phyloP scores from a whole-genome alignment of 2,329 filamentous ascomycete species.

The Mycosphaerella arachidis region DNA sequence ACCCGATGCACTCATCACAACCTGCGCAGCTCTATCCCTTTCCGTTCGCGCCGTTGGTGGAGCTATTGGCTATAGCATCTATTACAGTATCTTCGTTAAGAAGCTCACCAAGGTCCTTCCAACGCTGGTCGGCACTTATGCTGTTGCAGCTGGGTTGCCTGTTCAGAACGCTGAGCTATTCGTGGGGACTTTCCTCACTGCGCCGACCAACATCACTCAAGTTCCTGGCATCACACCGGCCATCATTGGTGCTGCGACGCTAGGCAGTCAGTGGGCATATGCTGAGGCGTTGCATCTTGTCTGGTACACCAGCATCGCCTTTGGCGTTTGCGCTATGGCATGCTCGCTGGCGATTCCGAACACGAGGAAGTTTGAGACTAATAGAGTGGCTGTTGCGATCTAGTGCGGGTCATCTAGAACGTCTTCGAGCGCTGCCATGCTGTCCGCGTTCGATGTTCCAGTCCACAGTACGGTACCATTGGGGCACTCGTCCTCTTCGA shows the following conservation, averaged over 20 bases:
- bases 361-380: slow-evolving; percentile 23
- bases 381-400: slow-evolving; percentile 24
- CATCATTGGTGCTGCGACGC: slow-evolving; percentile 14
- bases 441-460: too few species aligned
- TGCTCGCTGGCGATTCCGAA: slow-evolving; percentile 21
- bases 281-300: slow-evolving; percentile 21
- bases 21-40: slow-evolving; percentile 28
- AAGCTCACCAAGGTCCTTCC: slow-evolving; percentile 23
- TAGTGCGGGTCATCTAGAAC: background rate
- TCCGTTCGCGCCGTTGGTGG: slow-evolving; percentile 30
- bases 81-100: slow-evolving; percentile 30
- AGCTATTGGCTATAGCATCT: slow-evolving; percentile 29
- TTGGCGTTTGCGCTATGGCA: slow-evolving; percentile 21
- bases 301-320: slow-evolving; percentile 23
- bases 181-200: slow-evolving; percentile 20
- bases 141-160: slow-evolving; percentile 22
- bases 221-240: slow-evolving; percentile 21
- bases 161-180: slow-evolving; percentile 15
- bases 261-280: slow-evolving; percentile 23
- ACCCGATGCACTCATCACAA: slow-evolving; percentile 31
- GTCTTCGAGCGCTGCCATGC: too few species aligned
- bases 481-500: too few species aligned
- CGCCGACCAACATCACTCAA: slow-evolving; percentile 9
- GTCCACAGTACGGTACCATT: too few species aligned
- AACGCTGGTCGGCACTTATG: slow-evolving; percentile 19